phyloP scores from a whole-genome alignment of 768 basidiomycete genomes.

The Tulasnella sp. region DNA sequence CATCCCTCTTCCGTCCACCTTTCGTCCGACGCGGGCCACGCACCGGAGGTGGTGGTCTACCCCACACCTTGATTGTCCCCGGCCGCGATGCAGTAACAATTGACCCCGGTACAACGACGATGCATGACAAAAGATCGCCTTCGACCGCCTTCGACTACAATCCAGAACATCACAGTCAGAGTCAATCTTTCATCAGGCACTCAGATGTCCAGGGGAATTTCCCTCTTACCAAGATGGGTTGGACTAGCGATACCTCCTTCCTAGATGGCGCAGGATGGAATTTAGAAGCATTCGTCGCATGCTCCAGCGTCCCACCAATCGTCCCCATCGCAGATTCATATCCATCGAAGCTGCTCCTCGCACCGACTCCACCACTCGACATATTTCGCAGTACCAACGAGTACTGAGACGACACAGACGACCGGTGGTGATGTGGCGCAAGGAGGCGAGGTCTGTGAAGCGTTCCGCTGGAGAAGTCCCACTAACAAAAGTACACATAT shows the following conservation, averaged over 20 bases:
- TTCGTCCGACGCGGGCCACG: background rate
- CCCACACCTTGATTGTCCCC: slow-evolving; percentile 75
- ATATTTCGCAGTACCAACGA: slow-evolving; percentile 51
- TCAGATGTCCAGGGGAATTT: slow-evolving; percentile 2
- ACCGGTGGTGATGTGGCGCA: slow-evolving; percentile 57
- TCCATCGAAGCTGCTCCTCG: slow-evolving; percentile 2
- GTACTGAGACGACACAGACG: slow-evolving; percentile 67
- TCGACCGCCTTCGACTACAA: slow-evolving; percentile 73
- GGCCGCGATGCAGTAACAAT: slow-evolving; percentile 69
- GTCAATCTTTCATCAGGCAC: too few species aligned
- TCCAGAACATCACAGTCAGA: background rate
- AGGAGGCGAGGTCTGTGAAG: slow-evolving; percentile 81
- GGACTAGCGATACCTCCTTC: slow-evolving; percentile 81
- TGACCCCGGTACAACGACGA: slow-evolving; percentile 69
- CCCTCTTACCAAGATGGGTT: slow-evolving; percentile 67
- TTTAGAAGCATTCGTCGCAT: slow-evolving; percentile 1
- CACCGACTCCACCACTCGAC: slow-evolving; percentile 5
- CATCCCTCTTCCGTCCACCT: too few species aligned
- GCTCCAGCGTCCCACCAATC: background rate
- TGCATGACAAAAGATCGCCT: slow-evolving; percentile 58
- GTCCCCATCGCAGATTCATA: background rate
- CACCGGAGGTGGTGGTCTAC: slow-evolving; percentile 16
- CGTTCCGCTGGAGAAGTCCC: slow-evolving; percentile 88
- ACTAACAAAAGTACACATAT: slow-evolving; percentile 37
- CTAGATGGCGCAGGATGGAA: slow-evolving; percentile 86